phyloP scores from a whole-genome alignment of 768 basidiomycete genomes.

The Pisolithus albus region DNA sequence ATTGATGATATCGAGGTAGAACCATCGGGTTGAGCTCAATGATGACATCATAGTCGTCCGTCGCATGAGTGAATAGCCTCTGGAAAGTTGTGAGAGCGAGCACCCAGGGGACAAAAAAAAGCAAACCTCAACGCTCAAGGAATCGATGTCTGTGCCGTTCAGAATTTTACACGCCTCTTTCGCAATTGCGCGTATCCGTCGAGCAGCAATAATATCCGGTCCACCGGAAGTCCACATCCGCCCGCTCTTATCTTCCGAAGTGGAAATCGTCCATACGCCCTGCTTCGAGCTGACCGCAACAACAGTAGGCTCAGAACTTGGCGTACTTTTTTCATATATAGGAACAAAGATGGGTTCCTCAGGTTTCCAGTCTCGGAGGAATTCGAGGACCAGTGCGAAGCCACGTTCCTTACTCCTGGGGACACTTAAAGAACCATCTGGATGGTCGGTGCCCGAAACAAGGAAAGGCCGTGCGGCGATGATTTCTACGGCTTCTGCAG shows the following conservation, averaged over 20 bases:
- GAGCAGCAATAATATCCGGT: conserved; percentile 67
- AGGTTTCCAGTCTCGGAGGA: conserved; percentile 83
- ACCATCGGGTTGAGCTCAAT: conserved; percentile 61
- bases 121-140: conserved; percentile 54
- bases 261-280: conserved; percentile 72
- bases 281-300: conserved; percentile 27
- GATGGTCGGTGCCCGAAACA: conserved; percentile 32
- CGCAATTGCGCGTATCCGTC: conserved; percentile 66
- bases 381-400: conserved; percentile 65
- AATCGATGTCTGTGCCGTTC: conserved; percentile 42
- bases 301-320: conserved; percentile 7
- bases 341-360: conserved; percentile 68
- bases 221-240: conserved; percentile 66
- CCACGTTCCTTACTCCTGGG: conserved; percentile 77
- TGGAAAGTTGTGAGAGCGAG: conserved; percentile 23
- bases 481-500: conserved; percentile 77
- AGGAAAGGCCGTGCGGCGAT: conserved; percentile 77
- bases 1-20: conserved; percentile 72
- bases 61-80: conserved; percentile 83
- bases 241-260: conserved; percentile 70
- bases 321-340: conserved; percentile 40
- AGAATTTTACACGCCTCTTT: conserved; percentile 64
- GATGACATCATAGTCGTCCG: conserved; percentile 79
- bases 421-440: conserved; percentile 35
- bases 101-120: background rate